Evolutionary conservation across 345 rosid genomes (phyloP).

Genomic region (Gossypium australe): DNA sequence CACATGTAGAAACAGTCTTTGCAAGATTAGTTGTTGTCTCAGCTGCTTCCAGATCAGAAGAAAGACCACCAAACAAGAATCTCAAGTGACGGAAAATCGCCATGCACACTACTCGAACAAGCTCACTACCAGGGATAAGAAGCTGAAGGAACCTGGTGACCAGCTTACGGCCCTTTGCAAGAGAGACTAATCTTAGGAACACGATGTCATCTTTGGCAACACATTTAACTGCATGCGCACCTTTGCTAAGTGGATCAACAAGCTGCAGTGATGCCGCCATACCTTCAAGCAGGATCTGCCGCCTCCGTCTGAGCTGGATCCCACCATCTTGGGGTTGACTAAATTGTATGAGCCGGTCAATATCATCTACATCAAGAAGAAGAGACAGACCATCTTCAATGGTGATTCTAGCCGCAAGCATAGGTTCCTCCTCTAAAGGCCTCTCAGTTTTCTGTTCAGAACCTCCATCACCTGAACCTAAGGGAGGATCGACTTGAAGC

Average conservation of each 20-base stretch:
- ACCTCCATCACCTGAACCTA: slow-evolving; percentile 46
- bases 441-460: slow-evolving; percentile 57
- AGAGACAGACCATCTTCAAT: slow-evolving; percentile 71
- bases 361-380: slow-evolving; percentile 84
- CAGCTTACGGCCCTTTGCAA: slow-evolving; percentile 83
- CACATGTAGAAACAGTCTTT: slow-evolving; percentile 55
- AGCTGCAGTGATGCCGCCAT: slow-evolving; percentile 85
- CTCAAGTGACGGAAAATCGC: slow-evolving; percentile 90
- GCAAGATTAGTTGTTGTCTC: slow-evolving; percentile 66
- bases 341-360: slow-evolving; percentile 63
- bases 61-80: slow-evolving; percentile 71
- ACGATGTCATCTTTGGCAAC: slow-evolving; percentile 79
- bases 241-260: slow-evolving; percentile 83
- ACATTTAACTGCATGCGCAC: slow-evolving; percentile 40
- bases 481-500: slow-evolving; percentile 61
- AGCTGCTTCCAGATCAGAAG: slow-evolving; percentile 56
- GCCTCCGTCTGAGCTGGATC: slow-evolving; percentile 60
- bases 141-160: slow-evolving; percentile 64
- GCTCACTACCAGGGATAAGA: slow-evolving; percentile 82
- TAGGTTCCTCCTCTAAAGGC: slow-evolving; percentile 86
- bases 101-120: slow-evolving; percentile 82
- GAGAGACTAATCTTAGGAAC: slow-evolving; percentile 63
- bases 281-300: slow-evolving; percentile 74
- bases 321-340: slow-evolving; percentile 86
- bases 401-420: slow-evolving; percentile 92